phyloP scores from a whole-genome alignment of 169 alveolate genomes.

The Eimeria tenella region DNA sequence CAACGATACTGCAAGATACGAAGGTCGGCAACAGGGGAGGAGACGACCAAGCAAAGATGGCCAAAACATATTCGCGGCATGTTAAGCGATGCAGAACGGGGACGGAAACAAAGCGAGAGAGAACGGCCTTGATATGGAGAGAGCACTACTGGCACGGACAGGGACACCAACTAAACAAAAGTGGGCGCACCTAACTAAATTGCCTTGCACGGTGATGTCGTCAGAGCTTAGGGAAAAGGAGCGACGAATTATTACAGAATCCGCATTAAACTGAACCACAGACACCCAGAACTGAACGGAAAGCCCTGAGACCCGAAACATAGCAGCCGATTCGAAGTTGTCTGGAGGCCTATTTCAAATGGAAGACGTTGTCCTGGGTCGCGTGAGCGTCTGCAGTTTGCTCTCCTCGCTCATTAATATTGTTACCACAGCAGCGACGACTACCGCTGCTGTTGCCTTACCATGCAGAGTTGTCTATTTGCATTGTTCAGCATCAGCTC shows the following conservation, averaged over 20 bases:
- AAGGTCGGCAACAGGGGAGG: no score
- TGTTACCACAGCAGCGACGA: neutral
- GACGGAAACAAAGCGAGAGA: no score
- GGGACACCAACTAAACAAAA: neutral
- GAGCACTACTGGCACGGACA: neutral
- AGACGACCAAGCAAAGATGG: no score
- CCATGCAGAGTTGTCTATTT: slow-evolving; percentile 74
- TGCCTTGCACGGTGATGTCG: slow-evolving; percentile 25
- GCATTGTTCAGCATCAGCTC: slow-evolving; percentile 53
- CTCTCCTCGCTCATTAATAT: no score
- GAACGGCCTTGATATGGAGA: no score
- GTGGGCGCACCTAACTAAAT: neutral
- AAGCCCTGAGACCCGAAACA: neutral
- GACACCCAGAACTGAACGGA: neutral
- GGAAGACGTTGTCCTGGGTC: no score
- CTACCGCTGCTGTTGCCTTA: neutral
- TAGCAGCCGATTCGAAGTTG: no score
- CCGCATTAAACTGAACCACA: slow-evolving; percentile 3
- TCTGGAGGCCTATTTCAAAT: no score
- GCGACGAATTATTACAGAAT: slow-evolving; percentile 11
- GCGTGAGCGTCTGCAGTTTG: no score
- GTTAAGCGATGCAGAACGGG: no score
- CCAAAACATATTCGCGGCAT: no score
- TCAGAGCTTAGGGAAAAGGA: neutral
- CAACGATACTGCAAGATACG: no score